Conservation (phyloP, 2,329 filamentous ascomycete species). For the Mycosphaerella sp. region DNA sequence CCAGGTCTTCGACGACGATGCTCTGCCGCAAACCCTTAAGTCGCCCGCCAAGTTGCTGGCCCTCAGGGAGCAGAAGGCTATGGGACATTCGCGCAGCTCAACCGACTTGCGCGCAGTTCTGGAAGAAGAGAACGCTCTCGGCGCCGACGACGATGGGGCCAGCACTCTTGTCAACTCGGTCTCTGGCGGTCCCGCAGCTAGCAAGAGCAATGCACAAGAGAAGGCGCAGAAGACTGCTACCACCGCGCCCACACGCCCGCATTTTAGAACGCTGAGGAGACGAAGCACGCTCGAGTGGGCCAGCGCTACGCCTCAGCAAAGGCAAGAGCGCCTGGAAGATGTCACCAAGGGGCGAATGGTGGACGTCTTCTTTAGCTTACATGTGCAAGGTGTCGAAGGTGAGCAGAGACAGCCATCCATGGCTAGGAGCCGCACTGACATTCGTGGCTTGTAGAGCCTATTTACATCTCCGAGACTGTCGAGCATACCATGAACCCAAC, state of each 20-base stretch:
- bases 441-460: conserved; percentile 50
- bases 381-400: conserved; percentile 54
- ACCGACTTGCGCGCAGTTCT: conserved; percentile 44
- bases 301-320: conserved; percentile 50
- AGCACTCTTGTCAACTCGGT: not conserved
- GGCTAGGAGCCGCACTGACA: conserved; percentile 15
- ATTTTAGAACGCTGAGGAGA: conserved; percentile 41
- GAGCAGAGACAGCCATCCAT: conserved; percentile 9
- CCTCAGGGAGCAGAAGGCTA: conserved; percentile 43
- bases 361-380: conserved; percentile 85
- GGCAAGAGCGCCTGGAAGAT: conserved; percentile 72
- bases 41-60: conserved; percentile 61
- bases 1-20: conserved; percentile 70
- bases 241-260: conserved; percentile 31
- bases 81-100: conserved; percentile 56
- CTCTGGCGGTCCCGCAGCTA: conserved; percentile 15
- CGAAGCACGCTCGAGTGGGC: conserved; percentile 60
- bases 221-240: conserved; percentile 24
- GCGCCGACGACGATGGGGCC: conserved; percentile 13
- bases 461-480: conserved; percentile 82
- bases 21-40: conserved; percentile 59
- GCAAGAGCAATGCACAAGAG: conserved; percentile 14
- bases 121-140: conserved; percentile 21
- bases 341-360: conserved; percentile 66
- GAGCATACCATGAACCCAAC: conserved; percentile 83